A percentile compares a stretch with the other conserved stretches of the same genome.
phyloP scores from a whole-genome alignment of 2,329 filamentous ascomycete genomes.

The Raffaelea ambrosiae region DNA sequence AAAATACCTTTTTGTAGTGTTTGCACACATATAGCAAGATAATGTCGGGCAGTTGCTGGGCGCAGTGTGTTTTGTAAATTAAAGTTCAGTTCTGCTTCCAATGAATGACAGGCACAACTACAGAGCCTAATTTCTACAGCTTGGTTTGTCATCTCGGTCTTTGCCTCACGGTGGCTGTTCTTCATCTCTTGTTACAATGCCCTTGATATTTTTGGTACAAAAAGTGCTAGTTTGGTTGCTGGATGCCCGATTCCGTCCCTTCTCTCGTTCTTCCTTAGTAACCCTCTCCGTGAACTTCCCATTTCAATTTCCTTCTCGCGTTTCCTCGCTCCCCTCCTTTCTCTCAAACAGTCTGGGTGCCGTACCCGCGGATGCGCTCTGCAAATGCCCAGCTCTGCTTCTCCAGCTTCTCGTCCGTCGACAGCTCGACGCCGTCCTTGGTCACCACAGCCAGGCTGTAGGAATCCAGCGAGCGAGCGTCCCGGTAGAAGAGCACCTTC shows the following conservation, averaged over 20 bases:
- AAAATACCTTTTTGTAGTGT: not conserved
- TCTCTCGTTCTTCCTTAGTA: too few species aligned
- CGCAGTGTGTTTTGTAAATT: too few species aligned
- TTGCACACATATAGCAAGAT: too few species aligned
- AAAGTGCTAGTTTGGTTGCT: too few species aligned
- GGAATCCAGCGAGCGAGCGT: constrained; percentile 82
- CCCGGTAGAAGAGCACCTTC: constrained; percentile 97
- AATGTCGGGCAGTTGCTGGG: too few species aligned
- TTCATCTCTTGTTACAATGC: not conserved
- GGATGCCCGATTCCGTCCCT: too few species aligned
- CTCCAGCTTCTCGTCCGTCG: constrained; percentile 81
- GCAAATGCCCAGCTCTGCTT: constrained; percentile 98
- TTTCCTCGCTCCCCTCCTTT: not conserved
- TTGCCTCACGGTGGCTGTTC: not conserved
- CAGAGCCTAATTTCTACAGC: too few species aligned
- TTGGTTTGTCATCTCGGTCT: not conserved
- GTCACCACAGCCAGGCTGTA: constrained; percentile 90
- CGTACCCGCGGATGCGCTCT: constrained; percentile 88
- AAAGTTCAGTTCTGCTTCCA: too few species aligned
- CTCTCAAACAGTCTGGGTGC: constrained; percentile 62
- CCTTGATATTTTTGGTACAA: not conserved
- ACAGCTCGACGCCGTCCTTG: constrained; percentile 78
- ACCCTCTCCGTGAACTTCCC: too few species aligned
- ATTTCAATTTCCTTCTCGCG: not conserved
- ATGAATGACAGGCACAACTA: too few species aligned